Conservation (phyloP, 257 asterid genomes). For the Marsdenia floribunda region DNA sequence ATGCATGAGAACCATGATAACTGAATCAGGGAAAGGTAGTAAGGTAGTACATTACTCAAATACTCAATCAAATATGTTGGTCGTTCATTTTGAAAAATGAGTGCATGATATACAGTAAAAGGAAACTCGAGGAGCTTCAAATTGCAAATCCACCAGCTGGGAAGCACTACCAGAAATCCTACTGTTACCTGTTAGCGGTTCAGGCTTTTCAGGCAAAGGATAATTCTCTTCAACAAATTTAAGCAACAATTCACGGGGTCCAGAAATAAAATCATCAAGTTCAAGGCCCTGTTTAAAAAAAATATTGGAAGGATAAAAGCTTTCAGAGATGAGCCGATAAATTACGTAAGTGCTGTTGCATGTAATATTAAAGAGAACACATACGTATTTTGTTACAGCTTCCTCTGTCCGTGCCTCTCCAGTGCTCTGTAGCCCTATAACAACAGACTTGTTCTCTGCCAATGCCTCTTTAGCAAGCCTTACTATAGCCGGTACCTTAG, state of each 20-base stretch:
- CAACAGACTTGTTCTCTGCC: conserved; percentile 72
- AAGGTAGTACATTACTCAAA: not conserved
- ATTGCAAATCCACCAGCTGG: not conserved
- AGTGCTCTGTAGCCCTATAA: conserved; percentile 93
- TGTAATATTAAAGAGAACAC: conserved; percentile 6
- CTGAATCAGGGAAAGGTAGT: not conserved
- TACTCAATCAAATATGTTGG: not conserved
- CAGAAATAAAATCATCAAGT: conserved; percentile 96
- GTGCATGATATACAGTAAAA: not conserved
- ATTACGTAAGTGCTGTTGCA: not conserved
- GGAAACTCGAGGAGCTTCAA: not conserved
- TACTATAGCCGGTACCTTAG: conserved; percentile 95
- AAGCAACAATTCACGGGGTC: conserved; percentile 93
- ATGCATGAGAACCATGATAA: not conserved
- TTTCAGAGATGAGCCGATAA: not conserved
- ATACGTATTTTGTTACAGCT: conserved; percentile 85
- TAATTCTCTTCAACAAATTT: conserved; percentile 95
- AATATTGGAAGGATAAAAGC: not conserved
- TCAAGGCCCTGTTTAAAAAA: conserved; percentile 59
- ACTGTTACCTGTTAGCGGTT: conserved; percentile 69
- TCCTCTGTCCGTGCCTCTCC: conserved; percentile 99
- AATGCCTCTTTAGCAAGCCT: conserved; percentile 77
- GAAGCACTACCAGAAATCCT: conserved; percentile 6
- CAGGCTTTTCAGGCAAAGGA: conserved; percentile 95
- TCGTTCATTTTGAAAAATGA: not conserved